A percentile compares a stretch with the other conserved stretches of the same genome.
These are phyloP conservation scores for Hemileia vastatrix DNA, from an alignment of 1,284 basidiomycete genomes.

Conservation along the genomic window DNA sequence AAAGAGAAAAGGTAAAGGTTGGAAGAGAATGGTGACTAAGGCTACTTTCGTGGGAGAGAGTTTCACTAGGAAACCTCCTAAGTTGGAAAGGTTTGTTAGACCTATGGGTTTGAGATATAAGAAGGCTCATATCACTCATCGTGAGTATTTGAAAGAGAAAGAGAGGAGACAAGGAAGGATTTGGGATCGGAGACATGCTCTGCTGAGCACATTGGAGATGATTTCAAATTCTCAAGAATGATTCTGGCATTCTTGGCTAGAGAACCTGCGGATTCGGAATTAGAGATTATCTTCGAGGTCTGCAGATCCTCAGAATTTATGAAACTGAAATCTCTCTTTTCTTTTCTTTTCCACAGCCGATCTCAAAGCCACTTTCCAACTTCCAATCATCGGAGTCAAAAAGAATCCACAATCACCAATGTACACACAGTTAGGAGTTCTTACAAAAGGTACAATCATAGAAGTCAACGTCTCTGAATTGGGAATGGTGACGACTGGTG, in stretches of 20 bases:
- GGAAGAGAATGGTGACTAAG: conserved; percentile 99
- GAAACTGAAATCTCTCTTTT: neutral
- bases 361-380: conserved; percentile 94
- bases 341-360: conserved; percentile 60
- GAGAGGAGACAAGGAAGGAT: neutral
- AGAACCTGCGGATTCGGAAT: no score
- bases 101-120: conserved; percentile 96
- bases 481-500: conserved; percentile 94
- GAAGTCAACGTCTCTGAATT: conserved; percentile 96
- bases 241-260: no score
- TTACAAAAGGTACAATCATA: conserved; percentile 96
- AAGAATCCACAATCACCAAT: conserved; percentile 99
- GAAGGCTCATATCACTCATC: conserved; percentile 98
- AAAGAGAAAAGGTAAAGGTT: conserved; percentile 88
- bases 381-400: conserved; percentile 95
- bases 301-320: neutral
- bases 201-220: neutral
- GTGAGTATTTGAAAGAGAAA: conserved; percentile 56
- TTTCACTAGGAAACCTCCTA: conserved; percentile 96
- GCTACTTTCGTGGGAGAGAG: conserved; percentile 97
- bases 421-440: conserved; percentile 65
- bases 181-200: neutral
- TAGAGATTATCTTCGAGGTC: neutral
- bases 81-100: conserved; percentile 94
- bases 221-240: no score